Base-by-base conservation (phyloP, 805 yeast species). In the Metschnikowia sp. region DNA sequence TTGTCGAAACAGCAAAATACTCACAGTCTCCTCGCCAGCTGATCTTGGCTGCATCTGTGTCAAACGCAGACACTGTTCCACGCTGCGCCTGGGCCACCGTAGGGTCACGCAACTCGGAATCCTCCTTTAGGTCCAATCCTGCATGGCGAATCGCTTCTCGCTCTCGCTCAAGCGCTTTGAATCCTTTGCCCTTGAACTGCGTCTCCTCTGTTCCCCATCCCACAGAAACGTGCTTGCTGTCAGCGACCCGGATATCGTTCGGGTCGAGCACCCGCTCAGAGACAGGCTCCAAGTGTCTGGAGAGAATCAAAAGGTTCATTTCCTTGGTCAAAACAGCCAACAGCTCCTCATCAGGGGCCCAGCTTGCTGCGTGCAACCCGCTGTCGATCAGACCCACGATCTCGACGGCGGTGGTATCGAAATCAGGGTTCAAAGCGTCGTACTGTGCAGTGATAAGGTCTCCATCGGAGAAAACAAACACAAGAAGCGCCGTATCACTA, bases 121-220 rank as follows among this genome's bases (percentile, higher is more conserved):
- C 60, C 47, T 78, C 78, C 50, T 83, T 86, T 50, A 83, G 69
- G 54, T 81, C 86, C 50, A 18, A 32, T 18, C 91, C 94, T 1
- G 91, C 83, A 59, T 78, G 78, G 63, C 59, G 83, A 74, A 79
- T 65, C 2, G 82, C 78, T 15, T 51, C 52, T 2, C 54, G 47
- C 56, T 78, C 86, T 66, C 92, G 77, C 66, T 86, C 95, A 50
- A 79, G 61, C 8, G 86, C 89, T 58, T 84, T 84, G 30, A 87
- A 94, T 53, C 99, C 99, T 60, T 79, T 84, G 43, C 99, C 99
- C 66, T 86, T 83, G 66, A 94, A 94, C 68, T 94, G 99, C 0
- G 99, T 94, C 64, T 92, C 98, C 56, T 85, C 84, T 52, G 86
- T 87, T 61, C 99, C 99, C 99, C 99, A 94, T 26, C 99, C 99